Conservation (phyloP, 1,139 yeast species). For the Hyphopichia burtonii region DNA sequence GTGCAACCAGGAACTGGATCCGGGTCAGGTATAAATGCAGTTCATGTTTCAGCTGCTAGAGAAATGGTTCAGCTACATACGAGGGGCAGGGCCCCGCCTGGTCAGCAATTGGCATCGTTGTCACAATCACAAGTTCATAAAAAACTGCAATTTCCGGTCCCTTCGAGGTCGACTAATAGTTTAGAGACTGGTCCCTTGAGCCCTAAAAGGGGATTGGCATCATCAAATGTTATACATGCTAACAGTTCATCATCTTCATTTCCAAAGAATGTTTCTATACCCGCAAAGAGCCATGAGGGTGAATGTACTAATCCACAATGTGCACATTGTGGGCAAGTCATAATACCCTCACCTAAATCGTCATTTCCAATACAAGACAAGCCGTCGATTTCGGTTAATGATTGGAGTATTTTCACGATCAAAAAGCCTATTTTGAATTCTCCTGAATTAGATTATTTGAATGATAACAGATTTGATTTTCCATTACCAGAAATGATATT, state of each 20-base stretch:
- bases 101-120: too few relatives aligned
- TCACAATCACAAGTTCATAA: neutral
- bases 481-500: constrained; percentile 98
- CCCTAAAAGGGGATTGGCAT: neutral
- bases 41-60: constrained; percentile 61
- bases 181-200: neutral
- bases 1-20: neutral
- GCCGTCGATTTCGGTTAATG: constrained; percentile 64
- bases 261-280: constrained; percentile 21
- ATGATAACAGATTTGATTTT: constrained; percentile 58
- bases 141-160: neutral
- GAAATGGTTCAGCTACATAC: constrained; percentile 54
- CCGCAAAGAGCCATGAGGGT: constrained; percentile 33
- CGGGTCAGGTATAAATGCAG: constrained; percentile 46
- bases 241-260: constrained; percentile 1
- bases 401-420: constrained; percentile 75
- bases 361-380: constrained; percentile 58
- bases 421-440: constrained; percentile 78
- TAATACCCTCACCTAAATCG: constrained; percentile 71
- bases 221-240: neutral
- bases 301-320: constrained; percentile 55
- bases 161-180: neutral
- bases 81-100: constrained; percentile 23
- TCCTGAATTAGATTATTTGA: constrained; percentile 69
- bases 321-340: constrained; percentile 64